Conservation (phyloP, 257 asterid species). For the Pogostemon cablin region DNA sequence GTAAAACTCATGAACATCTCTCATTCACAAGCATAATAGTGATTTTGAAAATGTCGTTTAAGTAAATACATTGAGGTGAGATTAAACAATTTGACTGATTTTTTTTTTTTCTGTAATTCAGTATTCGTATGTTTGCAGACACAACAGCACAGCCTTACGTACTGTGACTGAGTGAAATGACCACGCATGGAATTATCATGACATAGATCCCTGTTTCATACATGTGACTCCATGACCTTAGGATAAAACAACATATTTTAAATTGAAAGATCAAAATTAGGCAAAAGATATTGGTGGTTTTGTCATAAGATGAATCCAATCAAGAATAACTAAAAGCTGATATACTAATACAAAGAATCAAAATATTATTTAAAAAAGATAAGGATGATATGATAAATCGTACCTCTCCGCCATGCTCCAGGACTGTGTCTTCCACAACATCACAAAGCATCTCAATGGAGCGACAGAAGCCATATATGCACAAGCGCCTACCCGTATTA, state of each 20-base stretch:
- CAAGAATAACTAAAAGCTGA: not conserved
- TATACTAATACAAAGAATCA: not conserved
- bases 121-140: not conserved
- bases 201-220: not conserved
- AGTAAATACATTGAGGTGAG: not conserved
- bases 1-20: slow-evolving; percentile 2
- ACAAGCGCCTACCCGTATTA: slow-evolving; percentile 83
- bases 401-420: slow-evolving; percentile 99
- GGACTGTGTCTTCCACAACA: slow-evolving; percentile 93
- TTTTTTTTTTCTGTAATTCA: not conserved
- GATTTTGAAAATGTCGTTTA: not conserved
- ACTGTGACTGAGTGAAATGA: slow-evolving; percentile 1
- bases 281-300: slow-evolving; percentile 1
- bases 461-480: slow-evolving; percentile 95
- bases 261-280: not conserved
- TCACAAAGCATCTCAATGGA: slow-evolving; percentile 98
- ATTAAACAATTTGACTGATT: not conserved
- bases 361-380: not conserved
- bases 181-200: not conserved
- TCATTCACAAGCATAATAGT: slow-evolving; percentile 10
- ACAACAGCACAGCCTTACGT: not conserved
- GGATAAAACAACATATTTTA: slow-evolving; percentile 3
- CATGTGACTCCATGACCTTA: slow-evolving; percentile 11
- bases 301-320: not conserved
- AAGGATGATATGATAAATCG: slow-evolving; percentile 4